These are phyloP conservation scores for Monilinia vaccinii-corymbosi DNA, from an alignment of 2,329 filamentous ascomycete species.

Conservation along the genomic window DNA sequence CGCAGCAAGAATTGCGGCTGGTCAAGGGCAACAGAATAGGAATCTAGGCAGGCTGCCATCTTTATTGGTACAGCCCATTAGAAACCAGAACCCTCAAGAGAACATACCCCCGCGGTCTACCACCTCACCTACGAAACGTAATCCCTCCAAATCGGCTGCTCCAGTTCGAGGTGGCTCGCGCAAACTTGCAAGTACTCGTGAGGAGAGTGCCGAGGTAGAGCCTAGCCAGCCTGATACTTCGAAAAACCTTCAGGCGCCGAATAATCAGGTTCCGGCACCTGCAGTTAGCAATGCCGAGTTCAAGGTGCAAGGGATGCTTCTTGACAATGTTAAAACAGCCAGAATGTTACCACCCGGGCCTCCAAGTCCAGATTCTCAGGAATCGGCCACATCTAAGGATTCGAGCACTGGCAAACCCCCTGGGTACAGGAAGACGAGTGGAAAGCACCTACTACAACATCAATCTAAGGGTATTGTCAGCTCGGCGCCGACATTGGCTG, in stretches of 20 bases:
- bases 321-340: slow-evolving; percentile 3
- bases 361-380: slow-evolving; percentile 5
- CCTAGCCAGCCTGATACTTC: neutral
- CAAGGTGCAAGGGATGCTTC: slow-evolving; percentile 6
- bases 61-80: neutral
- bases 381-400: slow-evolving; percentile 6
- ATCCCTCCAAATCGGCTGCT: neutral
- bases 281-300: neutral
- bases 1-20: slow-evolving; percentile 7
- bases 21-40: neutral
- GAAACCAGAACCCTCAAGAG: slow-evolving; percentile 1
- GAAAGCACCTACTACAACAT: slow-evolving; percentile 14
- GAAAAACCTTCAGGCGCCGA: neutral
- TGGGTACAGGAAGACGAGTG: slow-evolving; percentile 7
- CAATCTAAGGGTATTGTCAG: slow-evolving; percentile 21
- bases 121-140: slow-evolving; percentile 4
- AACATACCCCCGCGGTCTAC: neutral
- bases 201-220: neutral
- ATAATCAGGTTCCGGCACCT: neutral
- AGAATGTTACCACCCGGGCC: neutral
- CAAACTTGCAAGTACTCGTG: slow-evolving; percentile 9
- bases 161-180: neutral
- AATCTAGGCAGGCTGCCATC: neutral
- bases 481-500: slow-evolving; percentile 22
- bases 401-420: neutral